A percentile compares a stretch with the other conserved stretches of the same genome.
phyloP scores from a whole-genome alignment of 1,284 basidiomycete genomes.

The Austroboletus novae-zelandiae region DNA sequence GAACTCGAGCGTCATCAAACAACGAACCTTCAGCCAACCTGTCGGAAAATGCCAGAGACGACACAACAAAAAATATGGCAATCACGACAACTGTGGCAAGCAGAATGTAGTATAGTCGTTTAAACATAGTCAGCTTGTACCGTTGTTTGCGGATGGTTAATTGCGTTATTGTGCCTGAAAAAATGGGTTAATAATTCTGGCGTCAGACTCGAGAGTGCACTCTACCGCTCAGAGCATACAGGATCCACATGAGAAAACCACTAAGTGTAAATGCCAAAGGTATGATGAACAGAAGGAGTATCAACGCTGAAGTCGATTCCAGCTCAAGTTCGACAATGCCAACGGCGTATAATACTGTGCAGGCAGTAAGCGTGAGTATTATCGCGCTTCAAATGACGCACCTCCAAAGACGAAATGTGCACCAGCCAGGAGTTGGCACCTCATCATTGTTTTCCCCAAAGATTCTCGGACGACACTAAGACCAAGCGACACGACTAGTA shows the following conservation, averaged over 20 bases:
- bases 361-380: constrained; percentile 2
- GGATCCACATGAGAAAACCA: constrained; percentile 93
- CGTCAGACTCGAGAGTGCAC: constrained; percentile 1
- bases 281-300: constrained; percentile 85
- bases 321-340: constrained; percentile 91
- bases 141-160: constrained; percentile 82
- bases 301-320: constrained; percentile 79
- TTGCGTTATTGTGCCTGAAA: constrained; percentile 78
- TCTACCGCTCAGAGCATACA: constrained; percentile 82
- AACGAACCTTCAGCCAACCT: constrained; percentile 79
- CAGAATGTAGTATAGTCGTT: constrained; percentile 85
- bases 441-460: constrained; percentile 76
- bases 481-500: constrained; percentile 88
- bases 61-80: constrained; percentile 88
- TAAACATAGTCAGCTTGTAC: constrained; percentile 87
- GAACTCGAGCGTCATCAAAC: not conserved
- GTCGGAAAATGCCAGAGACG: constrained; percentile 88
- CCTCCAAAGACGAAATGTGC: constrained; percentile 94
- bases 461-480: constrained; percentile 82
- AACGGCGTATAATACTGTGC: constrained; percentile 81
- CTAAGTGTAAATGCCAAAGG: constrained; percentile 93
- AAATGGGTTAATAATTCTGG: constrained; percentile 6
- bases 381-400: constrained; percentile 34
- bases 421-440: constrained; percentile 72
- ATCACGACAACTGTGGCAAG: constrained; percentile 83